These are phyloP conservation scores for Aureobasidium sp. DNA, from an alignment of 2,329 filamentous ascomycete species.

Conservation along the genomic window DNA sequence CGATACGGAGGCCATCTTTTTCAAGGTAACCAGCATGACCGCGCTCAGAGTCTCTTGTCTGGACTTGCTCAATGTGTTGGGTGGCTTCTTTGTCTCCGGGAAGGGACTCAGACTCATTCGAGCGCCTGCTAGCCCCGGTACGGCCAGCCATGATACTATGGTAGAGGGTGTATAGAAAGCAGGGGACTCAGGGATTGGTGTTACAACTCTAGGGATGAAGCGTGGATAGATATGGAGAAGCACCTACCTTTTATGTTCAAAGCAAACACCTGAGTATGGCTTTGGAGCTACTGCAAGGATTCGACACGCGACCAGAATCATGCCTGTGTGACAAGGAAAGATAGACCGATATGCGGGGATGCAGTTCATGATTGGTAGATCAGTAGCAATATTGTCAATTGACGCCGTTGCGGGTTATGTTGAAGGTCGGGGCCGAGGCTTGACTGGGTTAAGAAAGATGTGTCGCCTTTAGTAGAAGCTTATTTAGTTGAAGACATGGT, in stretches of 20 bases:
- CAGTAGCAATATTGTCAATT: not conserved
- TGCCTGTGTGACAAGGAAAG: not conserved
- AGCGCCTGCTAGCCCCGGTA: not conserved
- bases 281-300: not conserved
- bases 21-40: slow-evolving; percentile 37
- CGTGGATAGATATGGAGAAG: not conserved
- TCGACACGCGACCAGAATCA: not conserved
- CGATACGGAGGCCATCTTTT: slow-evolving; percentile 36
- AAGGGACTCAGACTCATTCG: not conserved
- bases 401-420: not conserved
- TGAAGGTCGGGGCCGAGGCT: not conserved
- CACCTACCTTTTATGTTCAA: not conserved
- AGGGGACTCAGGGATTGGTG: not conserved
- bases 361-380: not conserved
- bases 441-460: not conserved
- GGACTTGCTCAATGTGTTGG: slow-evolving; percentile 26
- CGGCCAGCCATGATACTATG: not conserved
- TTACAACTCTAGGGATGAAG: not conserved
- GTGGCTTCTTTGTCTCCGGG: not conserved
- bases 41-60: slow-evolving; percentile 28
- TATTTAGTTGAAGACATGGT: not conserved
- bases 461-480: not conserved
- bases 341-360: not conserved
- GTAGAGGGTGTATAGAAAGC: not conserved
- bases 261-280: not conserved